Evolutionary conservation across 2,329 filamentous ascomycete genomes (phyloP).

Genomic region (Cryoendolithus antarcticus): DNA sequence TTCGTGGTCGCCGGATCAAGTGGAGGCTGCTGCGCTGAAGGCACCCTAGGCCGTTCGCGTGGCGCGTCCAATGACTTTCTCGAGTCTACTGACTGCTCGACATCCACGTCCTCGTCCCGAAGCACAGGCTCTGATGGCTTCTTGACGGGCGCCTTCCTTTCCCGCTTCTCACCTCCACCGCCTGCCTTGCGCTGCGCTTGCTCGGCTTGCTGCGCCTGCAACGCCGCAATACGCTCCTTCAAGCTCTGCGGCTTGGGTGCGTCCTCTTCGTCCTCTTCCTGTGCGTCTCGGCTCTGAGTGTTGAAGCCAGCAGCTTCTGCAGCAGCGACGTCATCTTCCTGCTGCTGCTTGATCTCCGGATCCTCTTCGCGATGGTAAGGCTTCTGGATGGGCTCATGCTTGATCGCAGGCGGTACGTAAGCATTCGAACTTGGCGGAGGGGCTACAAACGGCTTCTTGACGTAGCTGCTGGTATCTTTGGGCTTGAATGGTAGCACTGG

Average conservation of each 20-base stretch:
- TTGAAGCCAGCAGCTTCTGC: conserved; percentile 56
- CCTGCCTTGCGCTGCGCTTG: conserved; percentile 75
- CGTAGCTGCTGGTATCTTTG: conserved; percentile 54
- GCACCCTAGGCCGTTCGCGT: conserved; percentile 24
- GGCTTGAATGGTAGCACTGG: conserved; percentile 88
- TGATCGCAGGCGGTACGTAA: conserved; percentile 66
- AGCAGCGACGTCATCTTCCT: conserved; percentile 52
- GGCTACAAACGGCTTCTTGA: conserved; percentile 95
- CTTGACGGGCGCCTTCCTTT: conserved; percentile 51
- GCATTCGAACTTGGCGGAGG: conserved; percentile 87
- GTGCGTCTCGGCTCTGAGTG: conserved; percentile 25
- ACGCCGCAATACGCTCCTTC: conserved; percentile 86
- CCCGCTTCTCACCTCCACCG: conserved; percentile 68
- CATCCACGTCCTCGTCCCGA: conserved; percentile 26
- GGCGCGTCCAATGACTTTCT: conserved; percentile 27
- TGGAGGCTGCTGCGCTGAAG: conserved; percentile 23
- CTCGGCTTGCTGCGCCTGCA: conserved; percentile 89
- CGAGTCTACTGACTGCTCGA: conserved; percentile 21
- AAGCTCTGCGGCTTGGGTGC: conserved; percentile 84
- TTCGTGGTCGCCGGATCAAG: conserved; percentile 26
- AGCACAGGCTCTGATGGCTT: conserved; percentile 44
- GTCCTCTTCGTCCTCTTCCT: conserved; percentile 53
- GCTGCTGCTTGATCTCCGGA: conserved; percentile 48
- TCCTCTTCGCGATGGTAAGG: conserved; percentile 83
- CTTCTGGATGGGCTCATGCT: conserved; percentile 54